Evolutionary conservation across 106 monocot species (phyloP), one percentile per base, ranked within the genome.

Genomic region (Dendrobium catenatum): DNA sequence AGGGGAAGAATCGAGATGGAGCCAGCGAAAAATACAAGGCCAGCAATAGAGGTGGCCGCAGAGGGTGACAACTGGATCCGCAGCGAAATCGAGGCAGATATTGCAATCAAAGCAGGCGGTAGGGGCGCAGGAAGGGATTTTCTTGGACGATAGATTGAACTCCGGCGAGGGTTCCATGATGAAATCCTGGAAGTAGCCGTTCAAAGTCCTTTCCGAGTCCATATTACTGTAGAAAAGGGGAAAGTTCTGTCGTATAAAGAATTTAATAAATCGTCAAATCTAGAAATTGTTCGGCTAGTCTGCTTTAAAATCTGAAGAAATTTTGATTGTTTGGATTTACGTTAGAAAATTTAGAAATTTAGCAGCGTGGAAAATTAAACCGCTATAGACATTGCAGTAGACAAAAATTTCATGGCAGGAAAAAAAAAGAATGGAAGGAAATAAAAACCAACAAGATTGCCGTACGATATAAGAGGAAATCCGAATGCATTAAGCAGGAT

Each of bases 41-140:
- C 85, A 85, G 79, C 90, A 91, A 78, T 87, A 91, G 66, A 91
- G 91, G 55, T 91, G 91, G 17, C 91, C 91, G 74, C 91, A 91
- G 16, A 87, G 81, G 3, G 91, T 89, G 43, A 91, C 89, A 1
- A 89, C 85, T 0, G 91, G 91, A 15, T 91, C 89, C 0, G 22
- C 56, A 2, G 83, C 79, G 19, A 73, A 83, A 24, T 91, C 89
- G 42, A 91, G 66, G 77, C 91, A 91, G 75, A 91, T 91, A 68
- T 83, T 89, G 82, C 91, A 89, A 74, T 89, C 87, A 51, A 91
- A 89, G 58, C 78, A 42, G 49, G 19, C 49, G 24, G 17, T 9
- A 49, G 17, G 0, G 19, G 74, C 42, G 42, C 16, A 44, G 43
- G 74, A 74, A 19, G 9, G 7, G 4, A 11, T 43, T 9, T 0